Conservation (phyloP, 306 rosid genomes). For the Rubus idaeus region DNA sequence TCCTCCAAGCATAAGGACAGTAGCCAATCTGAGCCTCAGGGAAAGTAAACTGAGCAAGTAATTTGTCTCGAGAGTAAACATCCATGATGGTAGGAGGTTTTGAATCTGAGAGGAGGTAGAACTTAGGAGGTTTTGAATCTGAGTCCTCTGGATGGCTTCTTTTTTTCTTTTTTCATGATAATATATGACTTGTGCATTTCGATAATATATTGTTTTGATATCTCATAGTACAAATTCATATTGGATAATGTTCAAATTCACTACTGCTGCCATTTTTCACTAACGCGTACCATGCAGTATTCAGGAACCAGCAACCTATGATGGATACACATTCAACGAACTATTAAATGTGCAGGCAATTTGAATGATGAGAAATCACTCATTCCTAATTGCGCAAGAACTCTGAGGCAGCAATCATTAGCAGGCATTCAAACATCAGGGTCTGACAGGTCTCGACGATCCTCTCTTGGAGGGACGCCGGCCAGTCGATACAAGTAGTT, state of each 20-base stretch:
- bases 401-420: constrained; percentile 74
- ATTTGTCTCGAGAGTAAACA: too few relatives aligned
- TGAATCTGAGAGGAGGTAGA: constrained; percentile 92
- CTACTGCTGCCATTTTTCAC: neutral
- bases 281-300: constrained; percentile 1
- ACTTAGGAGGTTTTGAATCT: constrained; percentile 28
- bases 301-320: constrained; percentile 65
- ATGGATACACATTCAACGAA: constrained; percentile 47
- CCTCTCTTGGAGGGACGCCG: constrained; percentile 76
- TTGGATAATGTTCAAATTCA: neutral
- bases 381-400: too few relatives aligned
- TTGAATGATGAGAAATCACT: too few relatives aligned
- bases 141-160: neutral
- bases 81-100: too few relatives aligned
- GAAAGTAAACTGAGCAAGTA: too few relatives aligned
- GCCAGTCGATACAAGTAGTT: constrained; percentile 30
- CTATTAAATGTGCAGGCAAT: constrained; percentile 39
- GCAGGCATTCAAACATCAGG: constrained; percentile 55
- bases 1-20: too few relatives aligned
- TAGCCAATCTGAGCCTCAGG: constrained; percentile 19
- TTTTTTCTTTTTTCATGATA: constrained; percentile 29
- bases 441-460: constrained; percentile 50
- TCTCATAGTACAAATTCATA: neutral
- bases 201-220: neutral
- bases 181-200: neutral